Evolutionary conservation across 345 rosid species (phyloP).

Genomic region (Barbarea vulgaris): DNA sequence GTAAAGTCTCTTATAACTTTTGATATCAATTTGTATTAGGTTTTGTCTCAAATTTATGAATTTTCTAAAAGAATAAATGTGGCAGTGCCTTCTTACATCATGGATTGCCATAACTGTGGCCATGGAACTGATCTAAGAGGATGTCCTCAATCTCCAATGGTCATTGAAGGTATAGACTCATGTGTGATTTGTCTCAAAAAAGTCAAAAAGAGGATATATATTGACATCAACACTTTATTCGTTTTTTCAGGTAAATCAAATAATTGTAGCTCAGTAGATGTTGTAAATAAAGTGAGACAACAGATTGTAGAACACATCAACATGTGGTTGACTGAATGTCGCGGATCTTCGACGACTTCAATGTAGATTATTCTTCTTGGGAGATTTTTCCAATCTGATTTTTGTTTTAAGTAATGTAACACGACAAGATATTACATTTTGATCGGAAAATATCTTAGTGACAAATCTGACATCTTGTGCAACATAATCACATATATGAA

Average conservation of each 20-base stretch:
- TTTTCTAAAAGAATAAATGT: conserved; percentile 1
- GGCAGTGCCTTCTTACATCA: conserved; percentile 47
- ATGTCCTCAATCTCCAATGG: conserved; percentile 82
- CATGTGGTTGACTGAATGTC: conserved; percentile 87
- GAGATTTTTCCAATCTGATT: not conserved
- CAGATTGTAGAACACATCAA: conserved; percentile 64
- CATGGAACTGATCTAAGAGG: conserved; percentile 94
- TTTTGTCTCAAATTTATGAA: not conserved
- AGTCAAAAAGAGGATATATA: not conserved
- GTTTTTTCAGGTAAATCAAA: conserved; percentile 59
- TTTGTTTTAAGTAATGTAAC: not conserved
- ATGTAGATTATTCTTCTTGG: not conserved
- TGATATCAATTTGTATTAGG: not conserved
- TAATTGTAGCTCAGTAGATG: conserved; percentile 72
- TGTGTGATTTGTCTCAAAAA: not conserved
- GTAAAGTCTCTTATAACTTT: conserved; percentile 48
- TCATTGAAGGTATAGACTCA: conserved; percentile 60
- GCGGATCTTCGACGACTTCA: conserved; percentile 14
- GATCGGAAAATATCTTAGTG: not conserved
- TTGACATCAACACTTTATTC: not conserved
- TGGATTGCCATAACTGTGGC: conserved; percentile 83
- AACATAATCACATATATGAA: not conserved
- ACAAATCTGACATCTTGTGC: not conserved
- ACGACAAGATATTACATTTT: not conserved
- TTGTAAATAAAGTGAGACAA: conserved; percentile 77